These are phyloP conservation scores for Fusarium pilosicola DNA, from an alignment of 2,329 filamentous ascomycete species.

Conservation along the genomic window DNA sequence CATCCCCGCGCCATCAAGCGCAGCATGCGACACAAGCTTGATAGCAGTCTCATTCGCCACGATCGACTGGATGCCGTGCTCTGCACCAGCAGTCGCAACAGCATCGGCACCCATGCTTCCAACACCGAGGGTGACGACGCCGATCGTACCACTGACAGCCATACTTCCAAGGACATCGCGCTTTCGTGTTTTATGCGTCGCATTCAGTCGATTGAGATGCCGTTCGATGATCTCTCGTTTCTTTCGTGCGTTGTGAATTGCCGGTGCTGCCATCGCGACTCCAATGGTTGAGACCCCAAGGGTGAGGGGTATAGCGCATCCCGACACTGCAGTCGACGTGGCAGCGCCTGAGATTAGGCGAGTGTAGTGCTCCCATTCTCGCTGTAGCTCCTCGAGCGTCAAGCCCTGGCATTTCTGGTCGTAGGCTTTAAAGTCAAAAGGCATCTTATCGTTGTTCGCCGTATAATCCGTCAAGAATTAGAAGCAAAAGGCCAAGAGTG, in stretches of 20 bases:
- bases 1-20: constrained; percentile 51
- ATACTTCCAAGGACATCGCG: constrained; percentile 53
- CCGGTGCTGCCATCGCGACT: constrained; percentile 51
- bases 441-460: constrained; percentile 42
- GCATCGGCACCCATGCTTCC: constrained; percentile 50
- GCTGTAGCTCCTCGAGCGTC: constrained; percentile 51
- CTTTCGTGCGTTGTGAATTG: constrained; percentile 54
- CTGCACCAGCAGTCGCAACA: constrained; percentile 48
- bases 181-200: constrained; percentile 53
- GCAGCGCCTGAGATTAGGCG: constrained; percentile 53
- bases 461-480: not conserved
- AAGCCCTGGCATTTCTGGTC: constrained; percentile 52
- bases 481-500: not conserved
- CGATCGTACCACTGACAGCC: constrained; percentile 51
- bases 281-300: constrained; percentile 53
- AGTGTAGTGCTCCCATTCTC: constrained; percentile 56
- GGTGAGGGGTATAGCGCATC: constrained; percentile 52
- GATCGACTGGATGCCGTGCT: constrained; percentile 46
- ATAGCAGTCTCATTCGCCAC: constrained; percentile 49
- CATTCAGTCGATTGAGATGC: constrained; percentile 48
- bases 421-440: constrained; percentile 54
- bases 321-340: constrained; percentile 53
- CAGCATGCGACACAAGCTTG: constrained; percentile 49
- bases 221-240: constrained; percentile 55
- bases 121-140: constrained; percentile 50